Evolutionary conservation across 2,329 filamentous ascomycete species (phyloP).

Genomic region (Moelleriella libera): DNA sequence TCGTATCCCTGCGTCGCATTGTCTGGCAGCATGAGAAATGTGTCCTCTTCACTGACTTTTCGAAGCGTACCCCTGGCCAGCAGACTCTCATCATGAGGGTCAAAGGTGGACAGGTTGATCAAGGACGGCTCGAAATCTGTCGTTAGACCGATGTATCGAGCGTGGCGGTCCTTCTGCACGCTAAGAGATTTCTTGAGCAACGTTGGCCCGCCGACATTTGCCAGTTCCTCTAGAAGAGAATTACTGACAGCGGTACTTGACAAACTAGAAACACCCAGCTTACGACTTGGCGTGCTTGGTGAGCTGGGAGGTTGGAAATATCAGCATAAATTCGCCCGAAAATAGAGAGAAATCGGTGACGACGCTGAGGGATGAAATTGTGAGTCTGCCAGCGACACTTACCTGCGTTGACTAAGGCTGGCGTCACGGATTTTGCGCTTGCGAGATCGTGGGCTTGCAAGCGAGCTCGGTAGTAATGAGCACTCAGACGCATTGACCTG

Average conservation of each 20-base stretch:
- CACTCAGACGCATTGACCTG: conserved; percentile 67
- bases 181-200: conserved; percentile 58
- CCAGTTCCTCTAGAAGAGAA: conserved; percentile 55
- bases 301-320: conserved; percentile 25
- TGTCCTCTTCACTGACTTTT: conserved; percentile 64
- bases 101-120: conserved; percentile 67
- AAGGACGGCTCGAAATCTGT: conserved; percentile 76
- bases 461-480: conserved; percentile 53
- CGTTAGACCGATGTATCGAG: conserved; percentile 71
- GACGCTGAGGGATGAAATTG: neutral
- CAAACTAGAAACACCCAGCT: conserved; percentile 40
- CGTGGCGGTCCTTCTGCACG: conserved; percentile 64
- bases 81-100: conserved; percentile 68
- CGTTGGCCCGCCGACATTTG: conserved; percentile 52
- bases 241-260: conserved; percentile 48
- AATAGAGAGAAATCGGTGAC: too few species aligned
- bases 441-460: conserved; percentile 45
- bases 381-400: neutral
- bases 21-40: conserved; percentile 69
- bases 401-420: conserved; percentile 1
- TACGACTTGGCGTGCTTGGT: conserved; percentile 35
- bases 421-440: conserved; percentile 57
- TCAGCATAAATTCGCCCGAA: too few species aligned
- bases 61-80: conserved; percentile 55
- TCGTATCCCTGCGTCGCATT: conserved; percentile 57